These are phyloP conservation scores for Aquilaria malaccensis DNA, from an alignment of 345 rosid genomes.

Conservation along the genomic window DNA sequence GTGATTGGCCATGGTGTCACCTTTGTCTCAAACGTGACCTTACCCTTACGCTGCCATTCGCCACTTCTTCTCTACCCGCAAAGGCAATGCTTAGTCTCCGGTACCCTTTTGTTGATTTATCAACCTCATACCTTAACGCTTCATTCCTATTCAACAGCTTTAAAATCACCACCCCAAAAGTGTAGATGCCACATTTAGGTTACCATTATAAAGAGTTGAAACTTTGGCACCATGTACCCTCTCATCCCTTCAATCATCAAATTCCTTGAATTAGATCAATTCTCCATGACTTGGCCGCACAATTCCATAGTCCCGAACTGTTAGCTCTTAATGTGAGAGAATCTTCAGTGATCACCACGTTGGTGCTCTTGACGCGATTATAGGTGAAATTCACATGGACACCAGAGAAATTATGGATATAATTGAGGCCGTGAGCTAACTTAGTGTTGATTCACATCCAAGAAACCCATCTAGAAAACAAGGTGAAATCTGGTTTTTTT, in stretches of 20 bases:
- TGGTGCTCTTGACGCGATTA: slow-evolving; percentile 44
- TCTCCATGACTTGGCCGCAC: slow-evolving; percentile 30
- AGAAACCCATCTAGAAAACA: slow-evolving; percentile 29
- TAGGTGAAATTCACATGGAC: slow-evolving; percentile 26
- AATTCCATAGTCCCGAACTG: slow-evolving; percentile 47
- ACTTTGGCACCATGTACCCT: slow-evolving; percentile 11
- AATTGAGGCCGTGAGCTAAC: slow-evolving; percentile 43
- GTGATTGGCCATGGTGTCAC: no score
- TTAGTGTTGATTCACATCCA: slow-evolving; percentile 28
- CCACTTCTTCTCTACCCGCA: neutral
- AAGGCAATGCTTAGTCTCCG: no score
- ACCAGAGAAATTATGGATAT: slow-evolving; percentile 41
- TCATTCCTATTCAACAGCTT: slow-evolving; percentile 7
- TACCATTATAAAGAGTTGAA: slow-evolving; percentile 21
- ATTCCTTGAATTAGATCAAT: neutral
- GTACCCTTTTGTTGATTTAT: neutral
- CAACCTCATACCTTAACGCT: neutral
- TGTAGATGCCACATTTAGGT: slow-evolving; percentile 17
- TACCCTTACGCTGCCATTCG: neutral
- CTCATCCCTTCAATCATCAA: slow-evolving; percentile 30
- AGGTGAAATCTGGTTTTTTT: slow-evolving; percentile 23
- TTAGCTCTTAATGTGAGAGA: slow-evolving; percentile 30
- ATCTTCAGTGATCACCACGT: slow-evolving; percentile 31
- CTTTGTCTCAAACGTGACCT: neutral
- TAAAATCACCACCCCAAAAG: slow-evolving; percentile 17